phyloP scores from a whole-genome alignment of 257 asterid genomes.

The Gentiana dahurica region DNA sequence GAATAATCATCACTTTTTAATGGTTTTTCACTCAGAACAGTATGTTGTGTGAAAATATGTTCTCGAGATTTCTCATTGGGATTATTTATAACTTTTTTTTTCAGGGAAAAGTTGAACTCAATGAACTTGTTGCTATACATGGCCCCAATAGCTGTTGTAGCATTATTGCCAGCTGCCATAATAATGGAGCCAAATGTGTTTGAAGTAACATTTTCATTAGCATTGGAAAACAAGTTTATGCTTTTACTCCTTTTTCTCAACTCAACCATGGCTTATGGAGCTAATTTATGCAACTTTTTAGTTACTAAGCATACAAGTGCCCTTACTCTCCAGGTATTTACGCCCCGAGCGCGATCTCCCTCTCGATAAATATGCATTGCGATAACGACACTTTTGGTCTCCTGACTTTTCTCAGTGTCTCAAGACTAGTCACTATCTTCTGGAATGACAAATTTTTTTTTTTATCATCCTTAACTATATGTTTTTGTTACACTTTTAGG shows the following conservation, averaged over 20 bases:
- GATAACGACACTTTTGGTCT: too few relatives aligned
- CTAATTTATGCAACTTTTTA: constrained; percentile 84
- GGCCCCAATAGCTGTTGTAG: constrained; percentile 88
- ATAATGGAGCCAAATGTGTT: constrained; percentile 77
- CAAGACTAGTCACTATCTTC: too few relatives aligned
- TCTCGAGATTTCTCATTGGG: too few relatives aligned
- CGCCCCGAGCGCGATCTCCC: not conserved
- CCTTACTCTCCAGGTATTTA: constrained; percentile 74
- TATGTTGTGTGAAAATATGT: too few relatives aligned
- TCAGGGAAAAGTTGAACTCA: constrained; percentile 62
- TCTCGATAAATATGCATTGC: too few relatives aligned
- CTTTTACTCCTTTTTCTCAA: constrained; percentile 61
- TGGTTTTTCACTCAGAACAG: too few relatives aligned
- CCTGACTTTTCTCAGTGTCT: too few relatives aligned
- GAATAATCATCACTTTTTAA: too few relatives aligned
- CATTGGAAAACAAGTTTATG: constrained; percentile 48
- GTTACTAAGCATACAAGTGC: constrained; percentile 95
- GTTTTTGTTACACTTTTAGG: too few relatives aligned
- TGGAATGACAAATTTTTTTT: too few relatives aligned
- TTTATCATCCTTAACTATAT: too few relatives aligned
- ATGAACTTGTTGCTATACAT: constrained; percentile 94
- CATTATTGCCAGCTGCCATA: constrained; percentile 63
- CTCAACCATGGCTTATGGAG: constrained; percentile 80
- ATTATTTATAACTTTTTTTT: too few relatives aligned
- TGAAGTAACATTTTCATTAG: constrained; percentile 47